phyloP scores from a whole-genome alignment of 345 rosid species.

The Eucalyptus erythrocorys region DNA sequence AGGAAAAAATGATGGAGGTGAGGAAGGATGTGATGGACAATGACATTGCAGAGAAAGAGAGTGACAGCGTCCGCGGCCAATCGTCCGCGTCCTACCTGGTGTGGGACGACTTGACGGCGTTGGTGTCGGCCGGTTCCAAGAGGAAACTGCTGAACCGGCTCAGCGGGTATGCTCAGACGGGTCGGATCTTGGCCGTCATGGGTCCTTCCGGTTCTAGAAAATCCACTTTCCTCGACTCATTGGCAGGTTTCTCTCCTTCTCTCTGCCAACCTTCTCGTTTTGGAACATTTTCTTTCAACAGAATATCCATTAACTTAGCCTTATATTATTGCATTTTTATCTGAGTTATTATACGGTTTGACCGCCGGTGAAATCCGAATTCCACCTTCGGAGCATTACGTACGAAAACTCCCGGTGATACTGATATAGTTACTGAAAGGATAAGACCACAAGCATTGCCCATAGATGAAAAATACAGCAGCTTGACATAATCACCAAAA shows the following conservation, averaged over 20 bases:
- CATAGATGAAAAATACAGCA: not conserved
- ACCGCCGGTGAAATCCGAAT: not conserved
- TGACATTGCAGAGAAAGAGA: not conserved
- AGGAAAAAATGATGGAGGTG: not conserved
- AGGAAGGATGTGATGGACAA: not conserved
- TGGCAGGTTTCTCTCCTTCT: conserved; percentile 12
- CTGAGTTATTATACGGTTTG: not conserved
- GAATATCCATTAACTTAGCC: not conserved
- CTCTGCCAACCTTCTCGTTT: not conserved
- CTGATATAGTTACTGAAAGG: not conserved
- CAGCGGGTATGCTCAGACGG: conserved; percentile 15
- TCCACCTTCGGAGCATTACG: not conserved
- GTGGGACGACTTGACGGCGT: conserved; percentile 23
- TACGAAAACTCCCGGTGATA: not conserved
- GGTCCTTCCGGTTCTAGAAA: conserved; percentile 34
- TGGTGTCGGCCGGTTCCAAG: not conserved
- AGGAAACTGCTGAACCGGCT: conserved; percentile 3
- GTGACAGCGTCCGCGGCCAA: not conserved
- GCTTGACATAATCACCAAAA: not conserved
- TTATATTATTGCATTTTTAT: not conserved
- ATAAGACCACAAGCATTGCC: not conserved
- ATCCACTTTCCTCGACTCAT: conserved; percentile 20
- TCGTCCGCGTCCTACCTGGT: not conserved
- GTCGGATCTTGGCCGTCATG: conserved; percentile 21
- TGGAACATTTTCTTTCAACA: not conserved